phyloP scores from a whole-genome alignment of 257 asterid genomes.

The Lycium ferocissimum region DNA sequence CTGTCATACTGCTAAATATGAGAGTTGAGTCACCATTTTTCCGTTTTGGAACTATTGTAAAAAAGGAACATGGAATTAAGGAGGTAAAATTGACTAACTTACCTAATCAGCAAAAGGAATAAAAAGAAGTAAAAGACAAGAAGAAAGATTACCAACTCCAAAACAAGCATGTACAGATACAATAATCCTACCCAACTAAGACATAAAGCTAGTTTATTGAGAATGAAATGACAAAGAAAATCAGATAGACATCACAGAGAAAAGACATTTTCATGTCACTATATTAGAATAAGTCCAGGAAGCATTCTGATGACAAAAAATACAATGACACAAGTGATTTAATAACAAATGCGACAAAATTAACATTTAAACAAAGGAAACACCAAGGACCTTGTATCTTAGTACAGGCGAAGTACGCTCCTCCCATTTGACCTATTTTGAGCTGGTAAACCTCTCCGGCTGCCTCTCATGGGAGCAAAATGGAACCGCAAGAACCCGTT shows the following conservation, averaged over 20 bases:
- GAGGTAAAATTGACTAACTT: not conserved
- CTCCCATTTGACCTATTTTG: constrained; percentile 68
- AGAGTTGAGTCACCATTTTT: not conserved
- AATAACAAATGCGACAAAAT: constrained; percentile 50
- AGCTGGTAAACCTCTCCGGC: constrained; percentile 64
- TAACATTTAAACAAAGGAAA: constrained; percentile 33
- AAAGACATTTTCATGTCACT: constrained; percentile 39
- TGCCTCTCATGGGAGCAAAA: constrained; percentile 64
- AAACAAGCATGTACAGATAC: constrained; percentile 21
- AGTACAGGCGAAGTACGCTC: constrained; percentile 66
- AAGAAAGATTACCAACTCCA: constrained; percentile 3
- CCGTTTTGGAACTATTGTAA: not conserved
- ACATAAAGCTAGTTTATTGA: constrained; percentile 8
- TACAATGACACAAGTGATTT: constrained; percentile 40
- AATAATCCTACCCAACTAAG: not conserved
- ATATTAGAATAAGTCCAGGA: constrained; percentile 41
- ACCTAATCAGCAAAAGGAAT: not conserved
- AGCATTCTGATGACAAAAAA: constrained; percentile 43
- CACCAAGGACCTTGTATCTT: constrained; percentile 51
- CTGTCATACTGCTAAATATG: not conserved
- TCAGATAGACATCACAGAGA: constrained; percentile 4
- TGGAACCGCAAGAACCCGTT: constrained; percentile 68
- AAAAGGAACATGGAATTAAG: not conserved
- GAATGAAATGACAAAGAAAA: not conserved
- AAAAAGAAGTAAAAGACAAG: constrained; percentile 18